These are phyloP conservation scores for Lactifluus hygrophoroides DNA, from an alignment of 768 basidiomycete genomes.

Conservation along the genomic window DNA sequence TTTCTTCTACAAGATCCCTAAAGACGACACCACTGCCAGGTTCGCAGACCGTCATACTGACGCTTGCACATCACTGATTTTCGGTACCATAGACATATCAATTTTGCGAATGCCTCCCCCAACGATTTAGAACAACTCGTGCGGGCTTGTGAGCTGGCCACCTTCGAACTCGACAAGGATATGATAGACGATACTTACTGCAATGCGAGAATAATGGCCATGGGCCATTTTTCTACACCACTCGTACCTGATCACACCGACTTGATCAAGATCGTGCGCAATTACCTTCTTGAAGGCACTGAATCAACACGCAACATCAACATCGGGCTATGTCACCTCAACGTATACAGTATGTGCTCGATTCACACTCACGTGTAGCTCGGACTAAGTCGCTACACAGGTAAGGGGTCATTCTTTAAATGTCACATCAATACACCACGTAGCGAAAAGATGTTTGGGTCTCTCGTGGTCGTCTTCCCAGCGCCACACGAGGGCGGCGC, in stretches of 20 bases:
- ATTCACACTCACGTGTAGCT: not conserved
- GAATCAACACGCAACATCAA: not conserved
- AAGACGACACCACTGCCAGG: not conserved
- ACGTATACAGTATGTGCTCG: slow-evolving; percentile 1
- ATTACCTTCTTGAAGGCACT: slow-evolving; percentile 1
- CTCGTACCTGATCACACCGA: slow-evolving; percentile 1
- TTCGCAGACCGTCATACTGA: not conserved
- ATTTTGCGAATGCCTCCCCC: slow-evolving; percentile 7
- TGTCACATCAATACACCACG: slow-evolving; percentile 41
- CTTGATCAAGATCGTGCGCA: not conserved
- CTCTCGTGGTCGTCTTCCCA: slow-evolving; percentile 20
- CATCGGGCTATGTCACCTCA: slow-evolving; percentile 5
- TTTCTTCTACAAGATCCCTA: slow-evolving; percentile 13
- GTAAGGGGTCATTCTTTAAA: slow-evolving; percentile 31
- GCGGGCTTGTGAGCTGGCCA: slow-evolving; percentile 32
- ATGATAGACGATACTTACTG: slow-evolving; percentile 3
- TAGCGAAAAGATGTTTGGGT: slow-evolving; percentile 31
- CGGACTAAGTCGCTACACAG: not conserved
- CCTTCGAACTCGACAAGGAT: slow-evolving; percentile 28
- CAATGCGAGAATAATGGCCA: slow-evolving; percentile 4
- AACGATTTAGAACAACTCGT: slow-evolving; percentile 25
- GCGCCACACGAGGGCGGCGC: slow-evolving; percentile 21
- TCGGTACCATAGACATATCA: not conserved
- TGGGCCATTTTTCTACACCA: not conserved
- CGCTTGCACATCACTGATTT: not conserved